Base-by-base conservation (phyloP, 1,284 basidiomycete genomes). In the Xanthoconium separans region DNA sequence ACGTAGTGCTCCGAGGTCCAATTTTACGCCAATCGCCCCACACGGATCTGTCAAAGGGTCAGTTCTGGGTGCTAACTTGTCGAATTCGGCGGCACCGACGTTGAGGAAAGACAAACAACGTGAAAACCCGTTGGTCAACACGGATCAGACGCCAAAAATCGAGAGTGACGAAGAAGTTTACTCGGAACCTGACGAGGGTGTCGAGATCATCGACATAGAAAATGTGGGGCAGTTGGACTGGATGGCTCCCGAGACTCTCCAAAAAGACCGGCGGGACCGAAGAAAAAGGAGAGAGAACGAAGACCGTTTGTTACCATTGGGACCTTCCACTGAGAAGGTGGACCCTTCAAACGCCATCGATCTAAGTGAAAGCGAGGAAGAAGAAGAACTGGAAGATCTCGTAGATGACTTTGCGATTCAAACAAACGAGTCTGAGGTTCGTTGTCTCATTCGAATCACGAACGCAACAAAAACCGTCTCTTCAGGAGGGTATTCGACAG, bases 131-230 rank as follows among this genome's bases (percentile, higher is more conserved):
- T 71, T 71, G 15, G 61, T 58, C 24, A 63, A 58, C 45, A 61
- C 59, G 53, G 55, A 37, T 3, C 65, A 64, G 45, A 61, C 64
- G 12, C 58, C 62, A 27, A 68, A 73, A 33, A 70, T 71, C 11
- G 78, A 80, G 30, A 68, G 70, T n/a, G 80, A 85, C 27, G 81
- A 75, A 4, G 88, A 91, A 57, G 77, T 79, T 10, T 93, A 94
- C 71, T 93, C 91, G n/a, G 92, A 94, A 60, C 85, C 89, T 24
- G 92, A 94, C 64, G 90, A 92, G 53, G 89, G 89, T 10, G 83
- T 89, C n/a, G 87, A 89, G 66, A 90, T 93, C 51, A 78, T 97
- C 48, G 93, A 96, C 65, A 92, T 97, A 77, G 87, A 90, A 53
- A 79, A 87, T 53, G 87, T 97, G 13, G 76, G 82, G 43, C 75